Percentiles rank a stretch among this genome's conserved stretches.
phyloP scores from a whole-genome alignment of 208 protist genomes.

The Entamoeba moshkovskii region DNA sequence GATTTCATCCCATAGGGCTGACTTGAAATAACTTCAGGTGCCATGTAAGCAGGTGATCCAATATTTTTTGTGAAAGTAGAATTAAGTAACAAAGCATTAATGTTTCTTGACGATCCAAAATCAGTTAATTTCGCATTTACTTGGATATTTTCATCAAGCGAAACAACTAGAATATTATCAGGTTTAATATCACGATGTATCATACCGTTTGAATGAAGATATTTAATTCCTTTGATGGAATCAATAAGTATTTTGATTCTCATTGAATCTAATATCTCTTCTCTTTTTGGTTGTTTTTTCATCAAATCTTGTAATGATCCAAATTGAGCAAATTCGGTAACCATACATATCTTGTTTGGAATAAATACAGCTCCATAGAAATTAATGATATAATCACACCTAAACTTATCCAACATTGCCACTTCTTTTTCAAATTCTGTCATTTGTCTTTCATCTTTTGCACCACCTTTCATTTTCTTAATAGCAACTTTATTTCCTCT shows the following conservation, averaged over 20 bases:
- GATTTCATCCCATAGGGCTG: constrained; percentile 31
- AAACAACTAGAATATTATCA: constrained; percentile 8
- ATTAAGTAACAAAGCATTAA: neutral
- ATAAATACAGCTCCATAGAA: neutral
- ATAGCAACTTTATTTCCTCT: neutral
- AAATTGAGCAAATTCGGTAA: neutral
- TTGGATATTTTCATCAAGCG: neutral
- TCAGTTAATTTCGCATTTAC: constrained; percentile 12
- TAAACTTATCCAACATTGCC: neutral
- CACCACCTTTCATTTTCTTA: neutral
- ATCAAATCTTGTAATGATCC: neutral
- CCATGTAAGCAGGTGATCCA: constrained; percentile 29
- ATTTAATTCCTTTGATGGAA: neutral
- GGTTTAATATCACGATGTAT: constrained; percentile 18
- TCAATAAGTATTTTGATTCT: neutral
- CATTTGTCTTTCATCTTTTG: neutral
- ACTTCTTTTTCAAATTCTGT: neutral
- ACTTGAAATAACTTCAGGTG: constrained; percentile 34
- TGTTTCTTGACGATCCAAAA: constrained; percentile 9
- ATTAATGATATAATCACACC: neutral
- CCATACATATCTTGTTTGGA: neutral
- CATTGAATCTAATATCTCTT: neutral
- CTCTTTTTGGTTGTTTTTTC: neutral
- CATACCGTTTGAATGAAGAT: neutral
- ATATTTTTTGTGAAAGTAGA: neutral